Evolutionary conservation across 2,329 filamentous ascomycete species (phyloP).

Genomic region (Paecilomyces formosus): DNA sequence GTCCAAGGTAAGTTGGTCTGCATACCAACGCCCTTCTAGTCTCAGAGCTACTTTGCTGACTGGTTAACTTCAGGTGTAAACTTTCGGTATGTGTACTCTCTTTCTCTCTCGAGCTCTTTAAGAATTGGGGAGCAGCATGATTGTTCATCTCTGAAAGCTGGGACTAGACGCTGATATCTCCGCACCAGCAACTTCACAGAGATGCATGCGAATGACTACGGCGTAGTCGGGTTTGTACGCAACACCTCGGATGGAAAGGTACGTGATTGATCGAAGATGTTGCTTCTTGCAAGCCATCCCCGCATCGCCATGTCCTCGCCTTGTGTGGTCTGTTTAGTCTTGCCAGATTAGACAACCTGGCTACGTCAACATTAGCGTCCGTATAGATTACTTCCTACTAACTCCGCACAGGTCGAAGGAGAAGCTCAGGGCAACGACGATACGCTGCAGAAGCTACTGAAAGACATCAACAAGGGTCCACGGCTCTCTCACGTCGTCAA

Average conservation of each 20-base stretch:
- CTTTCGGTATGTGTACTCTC: conserved; percentile 34
- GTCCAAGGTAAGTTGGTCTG: conserved; percentile 55
- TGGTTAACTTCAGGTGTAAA: conserved; percentile 34
- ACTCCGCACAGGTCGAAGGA: conserved; percentile 64
- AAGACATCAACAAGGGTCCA: conserved; percentile 69
- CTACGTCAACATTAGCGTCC: neutral
- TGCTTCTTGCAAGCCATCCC: neutral
- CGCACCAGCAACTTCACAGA: conserved; percentile 34
- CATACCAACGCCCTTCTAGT: neutral
- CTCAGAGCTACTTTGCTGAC: neutral
- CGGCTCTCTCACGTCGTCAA: conserved; percentile 63
- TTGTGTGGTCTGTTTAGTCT: neutral
- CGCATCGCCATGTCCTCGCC: neutral
- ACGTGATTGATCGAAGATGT: neutral
- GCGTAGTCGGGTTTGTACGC: conserved; percentile 42
- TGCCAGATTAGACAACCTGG: neutral
- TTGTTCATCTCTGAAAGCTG: neutral
- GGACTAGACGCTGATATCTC: neutral
- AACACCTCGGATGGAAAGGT: conserved; percentile 42
- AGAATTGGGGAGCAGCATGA: neutral
- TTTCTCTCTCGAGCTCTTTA: neutral
- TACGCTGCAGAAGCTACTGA: conserved; percentile 60
- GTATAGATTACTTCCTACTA: neutral
- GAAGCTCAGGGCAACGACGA: conserved; percentile 73
- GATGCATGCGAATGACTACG: conserved; percentile 33